Evolutionary conservation across 1,284 basidiomycete genomes (phyloP).

Genomic region (Tilletiaria anomala): DNA sequence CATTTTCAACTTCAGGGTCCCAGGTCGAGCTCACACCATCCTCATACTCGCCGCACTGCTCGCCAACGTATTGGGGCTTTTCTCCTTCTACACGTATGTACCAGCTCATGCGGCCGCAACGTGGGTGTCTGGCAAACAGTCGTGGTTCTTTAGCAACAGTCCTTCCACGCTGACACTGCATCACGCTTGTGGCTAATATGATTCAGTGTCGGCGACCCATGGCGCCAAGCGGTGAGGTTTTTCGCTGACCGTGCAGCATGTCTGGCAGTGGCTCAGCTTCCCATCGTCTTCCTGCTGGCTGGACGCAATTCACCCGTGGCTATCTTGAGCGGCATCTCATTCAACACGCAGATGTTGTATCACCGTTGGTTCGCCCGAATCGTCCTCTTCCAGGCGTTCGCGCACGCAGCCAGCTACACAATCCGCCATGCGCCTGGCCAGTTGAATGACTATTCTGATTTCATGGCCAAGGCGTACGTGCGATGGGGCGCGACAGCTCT

Average conservation of each 20-base stretch:
- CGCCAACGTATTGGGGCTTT: neutral
- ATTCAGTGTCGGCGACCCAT: no score
- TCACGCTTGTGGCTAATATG: no score
- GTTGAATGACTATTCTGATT: neutral
- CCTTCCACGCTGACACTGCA: no score
- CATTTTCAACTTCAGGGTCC: no score
- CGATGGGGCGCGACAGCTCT: neutral
- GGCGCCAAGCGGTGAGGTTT: neutral
- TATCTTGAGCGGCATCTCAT: constrained; percentile 22
- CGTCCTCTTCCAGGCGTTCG: constrained; percentile 18
- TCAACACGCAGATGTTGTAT: constrained; percentile 32
- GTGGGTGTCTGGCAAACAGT: neutral
- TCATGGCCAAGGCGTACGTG: neutral
- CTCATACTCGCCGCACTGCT: neutral
- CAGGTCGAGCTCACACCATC: neutral
- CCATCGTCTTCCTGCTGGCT: constrained; percentile 33
- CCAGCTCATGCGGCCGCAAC: neutral
- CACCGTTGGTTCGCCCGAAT: constrained; percentile 38
- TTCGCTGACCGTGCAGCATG: neutral
- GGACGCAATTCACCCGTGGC: constrained; percentile 34
- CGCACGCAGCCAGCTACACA: constrained; percentile 22
- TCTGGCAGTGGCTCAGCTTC: constrained; percentile 22
- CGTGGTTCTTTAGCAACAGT: no score
- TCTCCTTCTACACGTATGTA: neutral
- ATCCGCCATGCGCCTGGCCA: neutral